Percentiles rank a stretch among this genome's conserved stretches.
Conservation (phyloP, 2,329 filamentous ascomycete genomes). For the Verticillium dahliae region DNA sequence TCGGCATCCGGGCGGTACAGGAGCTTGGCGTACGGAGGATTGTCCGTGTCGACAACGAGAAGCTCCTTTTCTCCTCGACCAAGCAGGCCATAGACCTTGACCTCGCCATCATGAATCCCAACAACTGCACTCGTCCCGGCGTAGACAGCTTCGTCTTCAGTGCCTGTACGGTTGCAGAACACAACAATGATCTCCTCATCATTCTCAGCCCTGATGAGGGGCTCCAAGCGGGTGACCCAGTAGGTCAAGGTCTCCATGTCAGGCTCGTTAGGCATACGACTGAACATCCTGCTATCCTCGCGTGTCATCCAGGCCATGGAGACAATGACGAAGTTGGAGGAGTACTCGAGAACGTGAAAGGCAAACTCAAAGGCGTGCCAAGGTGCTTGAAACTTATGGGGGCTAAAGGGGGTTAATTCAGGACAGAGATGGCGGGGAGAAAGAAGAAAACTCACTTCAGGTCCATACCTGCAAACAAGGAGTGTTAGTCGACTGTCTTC, state of each 20-base stretch:
- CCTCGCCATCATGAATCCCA: conserved; percentile 56
- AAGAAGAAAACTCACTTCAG: conserved; percentile 41
- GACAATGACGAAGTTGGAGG: conserved; percentile 59
- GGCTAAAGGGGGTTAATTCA: conserved; percentile 12
- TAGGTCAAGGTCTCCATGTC: conserved; percentile 70
- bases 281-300: conserved; percentile 40
- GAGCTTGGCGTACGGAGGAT: conserved; percentile 37
- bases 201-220: conserved; percentile 45
- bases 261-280: conserved; percentile 45
- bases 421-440: not conserved
- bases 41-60: conserved; percentile 58
- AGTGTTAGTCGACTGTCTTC: not conserved
- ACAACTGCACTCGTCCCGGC: conserved; percentile 69
- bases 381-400: conserved; percentile 29
- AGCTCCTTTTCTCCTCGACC: conserved; percentile 65
- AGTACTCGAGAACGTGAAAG: conserved; percentile 47
- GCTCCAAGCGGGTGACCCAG: conserved; percentile 67
- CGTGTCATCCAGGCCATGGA: conserved; percentile 74
- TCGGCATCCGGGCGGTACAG: not conserved
- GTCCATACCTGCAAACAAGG: conserved; percentile 37
- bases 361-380: conserved; percentile 37
- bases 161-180: conserved; percentile 64
- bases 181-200: conserved; percentile 60
- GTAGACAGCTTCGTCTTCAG: conserved; percentile 60
- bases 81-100: conserved; percentile 62